Base-by-base conservation (phyloP, 2,329 filamentous ascomycete genomes). In the Beauveria medogensis region DNA sequence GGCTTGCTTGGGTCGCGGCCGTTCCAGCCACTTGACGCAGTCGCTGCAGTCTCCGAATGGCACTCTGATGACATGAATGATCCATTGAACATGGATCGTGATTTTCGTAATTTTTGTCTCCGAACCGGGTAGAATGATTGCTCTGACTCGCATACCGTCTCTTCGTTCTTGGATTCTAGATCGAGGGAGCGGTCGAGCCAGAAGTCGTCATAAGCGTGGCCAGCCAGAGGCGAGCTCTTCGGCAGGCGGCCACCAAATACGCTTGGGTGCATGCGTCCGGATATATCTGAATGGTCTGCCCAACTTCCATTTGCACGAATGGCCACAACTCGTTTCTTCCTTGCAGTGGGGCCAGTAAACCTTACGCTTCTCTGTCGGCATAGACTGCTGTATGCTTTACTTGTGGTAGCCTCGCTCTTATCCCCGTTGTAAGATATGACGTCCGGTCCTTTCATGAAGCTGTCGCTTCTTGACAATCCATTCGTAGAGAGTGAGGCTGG, bases 301-400 rank as follows among this genome's bases (percentile, higher is more conserved):
- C 48, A 57, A 16, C 5, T 59, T 41, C 65, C 64, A 18, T 65
- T 69, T 18, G 71, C 71, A 50, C 72, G 69, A 16, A 66, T 62
- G 18, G 72, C 71, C 28, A 73, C 56, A 5, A 62, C 64, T 58
- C 69, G 67, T 55, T 67, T 68, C 16, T 71, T 69, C 6, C 43
- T 64, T 16, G 72, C 69, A 16, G 67, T 68, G 2, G 72, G 72
- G 1, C 71, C 73, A 2, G 79, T 74, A 63, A 84, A 87, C 1
- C 84, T 78, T 47, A 87, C 77, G 65, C 84, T 87, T 60, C 81
- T 80, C 61, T 79, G 77, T 8, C 76, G 77, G 46, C 68, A 71
- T 14, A 81, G 64, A 9, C 60, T 64, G n/a, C 12, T 47, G n/a
- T 28, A 37, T 12, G 56, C 48, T 20, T 62, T 55, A 16, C 63